Percentiles rank a stretch among this genome's conserved stretches.
These are phyloP conservation scores for Aspergillus puulaauensis DNA, from an alignment of 2,329 filamentous ascomycete genomes.

Conservation along the genomic window DNA sequence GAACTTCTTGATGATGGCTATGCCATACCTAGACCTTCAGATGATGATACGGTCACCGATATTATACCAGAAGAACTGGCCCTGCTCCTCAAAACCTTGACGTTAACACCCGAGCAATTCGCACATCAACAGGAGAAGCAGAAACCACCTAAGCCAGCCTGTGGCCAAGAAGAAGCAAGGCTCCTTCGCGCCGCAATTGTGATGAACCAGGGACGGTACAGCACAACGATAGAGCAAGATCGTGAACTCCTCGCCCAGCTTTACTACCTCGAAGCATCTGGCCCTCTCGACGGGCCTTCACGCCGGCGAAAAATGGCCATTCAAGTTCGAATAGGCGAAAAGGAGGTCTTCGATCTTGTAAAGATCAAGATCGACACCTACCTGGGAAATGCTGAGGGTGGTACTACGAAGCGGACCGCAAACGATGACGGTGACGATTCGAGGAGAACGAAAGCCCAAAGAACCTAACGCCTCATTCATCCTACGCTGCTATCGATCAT, in stretches of 20 bases:
- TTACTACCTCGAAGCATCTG: conserved; percentile 29
- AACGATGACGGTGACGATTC: conserved; percentile 23
- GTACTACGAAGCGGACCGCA: conserved; percentile 30
- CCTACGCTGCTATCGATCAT: background rate
- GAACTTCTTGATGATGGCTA: conserved; percentile 72
- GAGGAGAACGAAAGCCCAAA: conserved; percentile 29
- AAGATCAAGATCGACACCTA: conserved; percentile 38
- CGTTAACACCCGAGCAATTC: conserved; percentile 33
- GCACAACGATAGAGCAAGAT: conserved; percentile 55
- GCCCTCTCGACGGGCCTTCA: conserved; percentile 32
- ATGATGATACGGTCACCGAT: conserved; percentile 29
- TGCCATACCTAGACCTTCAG: conserved; percentile 51
- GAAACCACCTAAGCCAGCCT: conserved; percentile 36
- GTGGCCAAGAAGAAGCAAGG: conserved; percentile 28
- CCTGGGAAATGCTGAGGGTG: conserved; percentile 12
- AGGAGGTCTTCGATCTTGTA: conserved; percentile 61
- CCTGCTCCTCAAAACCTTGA: conserved; percentile 37
- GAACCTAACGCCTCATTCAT: conserved; percentile 15
- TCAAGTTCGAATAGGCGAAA: conserved; percentile 70
- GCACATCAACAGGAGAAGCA: conserved; percentile 33
- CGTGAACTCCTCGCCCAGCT: conserved; percentile 38
- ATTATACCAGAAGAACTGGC: conserved; percentile 41
- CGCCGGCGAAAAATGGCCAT: conserved; percentile 59
- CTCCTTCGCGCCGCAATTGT: conserved; percentile 37
- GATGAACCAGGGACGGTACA: conserved; percentile 48